These are phyloP conservation scores for Lactarius sanguifluus DNA, from an alignment of 768 basidiomycete genomes.

Conservation along the genomic window DNA sequence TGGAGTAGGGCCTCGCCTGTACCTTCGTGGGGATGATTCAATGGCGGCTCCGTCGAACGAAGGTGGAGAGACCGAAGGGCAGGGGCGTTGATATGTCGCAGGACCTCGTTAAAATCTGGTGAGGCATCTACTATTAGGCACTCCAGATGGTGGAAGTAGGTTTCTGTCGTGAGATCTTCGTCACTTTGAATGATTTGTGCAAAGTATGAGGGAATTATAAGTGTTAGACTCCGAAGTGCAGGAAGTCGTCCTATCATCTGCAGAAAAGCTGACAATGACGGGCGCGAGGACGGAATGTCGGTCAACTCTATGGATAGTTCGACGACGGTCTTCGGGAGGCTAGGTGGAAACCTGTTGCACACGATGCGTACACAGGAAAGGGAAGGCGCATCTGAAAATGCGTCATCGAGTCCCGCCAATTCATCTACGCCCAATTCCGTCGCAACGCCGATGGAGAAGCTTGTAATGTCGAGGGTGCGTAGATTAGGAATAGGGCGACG, in stretches of 20 bases:
- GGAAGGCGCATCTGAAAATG: constrained; percentile 39
- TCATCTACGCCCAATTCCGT: constrained; percentile 16
- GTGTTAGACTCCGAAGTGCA: constrained; percentile 42
- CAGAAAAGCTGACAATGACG: constrained; percentile 30
- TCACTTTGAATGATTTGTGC: constrained; percentile 32
- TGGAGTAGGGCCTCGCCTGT: constrained; percentile 35
- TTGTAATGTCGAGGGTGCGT: constrained; percentile 35
- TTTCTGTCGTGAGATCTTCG: constrained; percentile 26
- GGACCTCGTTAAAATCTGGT: constrained; percentile 36
- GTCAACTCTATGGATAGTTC: constrained; percentile 24
- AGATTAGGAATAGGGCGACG: constrained; percentile 40
- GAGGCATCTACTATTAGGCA: constrained; percentile 36
- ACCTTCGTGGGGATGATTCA: constrained; percentile 37
- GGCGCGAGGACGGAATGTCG: constrained; percentile 28
- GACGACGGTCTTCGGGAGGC: constrained; percentile 22
- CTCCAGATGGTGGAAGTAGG: constrained; percentile 33
- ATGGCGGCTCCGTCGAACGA: constrained; percentile 40
- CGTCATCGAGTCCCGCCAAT: constrained; percentile 22
- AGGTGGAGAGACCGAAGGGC: constrained; percentile 42
- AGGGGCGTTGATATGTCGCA: constrained; percentile 39
- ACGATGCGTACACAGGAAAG: constrained; percentile 30
- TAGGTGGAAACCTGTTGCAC: constrained; percentile 24
- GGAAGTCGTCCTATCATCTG: constrained; percentile 42
- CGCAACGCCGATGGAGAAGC: constrained; percentile 21
- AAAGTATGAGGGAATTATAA: constrained; percentile 40